phyloP scores from a whole-genome alignment of 306 rosid species.

The Vigna hirtella region DNA sequence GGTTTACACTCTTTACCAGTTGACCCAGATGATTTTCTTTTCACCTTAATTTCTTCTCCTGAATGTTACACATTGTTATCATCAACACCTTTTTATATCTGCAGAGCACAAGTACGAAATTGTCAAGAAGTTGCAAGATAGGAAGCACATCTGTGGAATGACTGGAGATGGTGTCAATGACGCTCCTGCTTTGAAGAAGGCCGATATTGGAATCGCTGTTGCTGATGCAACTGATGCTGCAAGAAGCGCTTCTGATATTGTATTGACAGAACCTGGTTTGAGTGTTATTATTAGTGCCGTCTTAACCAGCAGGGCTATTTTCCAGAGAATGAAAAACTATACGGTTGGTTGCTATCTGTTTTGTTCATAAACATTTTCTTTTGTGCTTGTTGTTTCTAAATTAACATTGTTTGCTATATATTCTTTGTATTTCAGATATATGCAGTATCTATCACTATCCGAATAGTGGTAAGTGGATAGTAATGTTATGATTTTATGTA shows the following conservation, averaged over 20 bases:
- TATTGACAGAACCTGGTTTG: constrained; percentile 95
- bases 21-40: background rate
- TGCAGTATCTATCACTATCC: constrained; percentile 98
- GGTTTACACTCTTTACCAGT: constrained; percentile 55
- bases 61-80: background rate
- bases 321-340: constrained; percentile 99
- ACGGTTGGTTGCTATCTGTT: constrained; percentile 63
- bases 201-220: constrained; percentile 97
- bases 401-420: background rate
- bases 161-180: constrained; percentile 99
- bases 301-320: constrained; percentile 92
- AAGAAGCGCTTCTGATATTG: constrained; percentile 95
- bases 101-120: constrained; percentile 96
- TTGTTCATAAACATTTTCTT: constrained; percentile 27
- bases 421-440: constrained; percentile 69
- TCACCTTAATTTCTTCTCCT: background rate
- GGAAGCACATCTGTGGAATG: constrained; percentile 99
- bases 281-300: constrained; percentile 99
- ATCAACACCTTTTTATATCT: constrained; percentile 5
- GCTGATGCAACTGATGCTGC: constrained; percentile 99
- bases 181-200: constrained; percentile 99
- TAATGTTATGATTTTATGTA: constrained; percentile 6
- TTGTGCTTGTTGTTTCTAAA: constrained; percentile 26
- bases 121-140: constrained; percentile 94
- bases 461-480: constrained; percentile 85